Conservation (phyloP, 345 rosid species). For the Salix exigua region DNA sequence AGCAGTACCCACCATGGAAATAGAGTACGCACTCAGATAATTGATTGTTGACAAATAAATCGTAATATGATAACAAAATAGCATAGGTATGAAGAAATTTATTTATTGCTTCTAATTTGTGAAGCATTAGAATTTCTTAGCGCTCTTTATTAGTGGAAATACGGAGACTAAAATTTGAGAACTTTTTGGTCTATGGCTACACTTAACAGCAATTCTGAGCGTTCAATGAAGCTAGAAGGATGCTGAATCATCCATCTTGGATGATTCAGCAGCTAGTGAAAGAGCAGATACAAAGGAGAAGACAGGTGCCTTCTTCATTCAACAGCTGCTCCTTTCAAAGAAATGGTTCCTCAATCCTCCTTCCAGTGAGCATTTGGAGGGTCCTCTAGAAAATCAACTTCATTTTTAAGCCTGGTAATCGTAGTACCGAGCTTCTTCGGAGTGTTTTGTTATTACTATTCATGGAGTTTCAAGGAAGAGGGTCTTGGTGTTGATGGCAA, state of each 20-base stretch:
- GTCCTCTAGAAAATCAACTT: background rate
- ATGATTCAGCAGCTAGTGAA: conserved; percentile 40
- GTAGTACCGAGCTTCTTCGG: background rate
- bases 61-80: background rate
- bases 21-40: background rate
- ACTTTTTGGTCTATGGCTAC: background rate
- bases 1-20: conserved; percentile 54
- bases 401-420: background rate
- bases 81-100: background rate
- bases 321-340: conserved; percentile 13
- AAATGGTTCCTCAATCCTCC: conserved; percentile 15
- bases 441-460: background rate
- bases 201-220: conserved; percentile 57
- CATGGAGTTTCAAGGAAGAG: conserved; percentile 19
- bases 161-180: background rate
- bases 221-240: conserved; percentile 42
- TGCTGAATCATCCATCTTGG: conserved; percentile 25
- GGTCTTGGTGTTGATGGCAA: background rate
- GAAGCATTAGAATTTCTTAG: background rate
- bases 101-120: background rate
- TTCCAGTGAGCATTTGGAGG: background rate
- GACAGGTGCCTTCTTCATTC: conserved; percentile 24
- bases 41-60: background rate
- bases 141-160: background rate
- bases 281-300: conserved; percentile 64